phyloP scores from a whole-genome alignment of 2,329 filamentous ascomycete species.

The Leptosphaerulina australis region DNA sequence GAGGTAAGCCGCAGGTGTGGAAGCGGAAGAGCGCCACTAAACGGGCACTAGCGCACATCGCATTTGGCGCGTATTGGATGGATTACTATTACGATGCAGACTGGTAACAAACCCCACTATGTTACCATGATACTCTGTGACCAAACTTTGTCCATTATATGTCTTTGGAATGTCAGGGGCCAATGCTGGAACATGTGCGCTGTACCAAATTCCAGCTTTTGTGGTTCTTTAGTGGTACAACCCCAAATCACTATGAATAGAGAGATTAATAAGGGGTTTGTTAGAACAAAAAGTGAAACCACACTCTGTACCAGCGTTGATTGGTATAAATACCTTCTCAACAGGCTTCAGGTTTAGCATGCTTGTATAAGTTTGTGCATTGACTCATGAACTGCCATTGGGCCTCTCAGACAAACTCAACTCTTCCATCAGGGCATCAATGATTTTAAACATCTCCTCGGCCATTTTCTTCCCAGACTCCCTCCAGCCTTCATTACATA shows the following conservation, averaged over 20 bases:
- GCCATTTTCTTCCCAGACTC: slow-evolving; percentile 40
- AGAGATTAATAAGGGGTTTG: not conserved
- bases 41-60: slow-evolving; percentile 11
- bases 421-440: slow-evolving; percentile 40
- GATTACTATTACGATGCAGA: slow-evolving; percentile 7
- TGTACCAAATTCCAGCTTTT: not conserved
- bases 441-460: slow-evolving; percentile 48
- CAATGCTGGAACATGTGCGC: not conserved
- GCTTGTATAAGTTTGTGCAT: not conserved
- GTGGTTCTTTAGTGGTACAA: not conserved
- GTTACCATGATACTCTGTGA: not conserved
- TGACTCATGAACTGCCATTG: not conserved
- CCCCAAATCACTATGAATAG: not conserved
- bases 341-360: not conserved
- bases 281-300: too few relatives aligned
- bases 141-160: not conserved
- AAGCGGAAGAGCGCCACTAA: slow-evolving; percentile 3
- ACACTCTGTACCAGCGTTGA: not conserved
- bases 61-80: slow-evolving; percentile 1
- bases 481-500: slow-evolving; percentile 42
- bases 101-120: not conserved
- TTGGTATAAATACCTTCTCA: too few relatives aligned
- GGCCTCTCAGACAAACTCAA: not conserved
- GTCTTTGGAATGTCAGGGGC: not conserved
- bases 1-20: slow-evolving; percentile 11